A percentile compares a stretch with the other conserved stretches of the same genome.
phyloP scores from a whole-genome alignment of 1,139 yeast species.

The Cylindricascospora bacillispora region DNA sequence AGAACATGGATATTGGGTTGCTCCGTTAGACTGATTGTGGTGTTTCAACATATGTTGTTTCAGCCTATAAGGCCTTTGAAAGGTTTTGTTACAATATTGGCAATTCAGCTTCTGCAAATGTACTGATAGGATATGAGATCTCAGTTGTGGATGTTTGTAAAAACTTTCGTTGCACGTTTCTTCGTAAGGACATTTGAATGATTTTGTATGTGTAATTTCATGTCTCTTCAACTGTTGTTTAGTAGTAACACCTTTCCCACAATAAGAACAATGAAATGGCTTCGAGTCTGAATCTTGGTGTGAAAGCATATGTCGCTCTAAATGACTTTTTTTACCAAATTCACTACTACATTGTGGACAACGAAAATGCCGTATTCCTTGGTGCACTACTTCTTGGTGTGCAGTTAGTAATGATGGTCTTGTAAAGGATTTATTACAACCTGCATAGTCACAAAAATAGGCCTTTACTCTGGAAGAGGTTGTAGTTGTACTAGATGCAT shows the following conservation, averaged over 20 bases:
- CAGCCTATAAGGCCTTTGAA: constrained; percentile 48
- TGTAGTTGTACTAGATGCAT: constrained; percentile 11
- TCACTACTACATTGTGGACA: constrained; percentile 56
- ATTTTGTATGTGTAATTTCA: constrained; percentile 60
- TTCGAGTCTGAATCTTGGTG: constrained; percentile 52
- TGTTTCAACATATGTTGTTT: constrained; percentile 48
- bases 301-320: constrained; percentile 59
- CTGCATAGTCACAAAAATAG: constrained; percentile 46
- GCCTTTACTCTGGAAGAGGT: constrained; percentile 41
- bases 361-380: constrained; percentile 62
- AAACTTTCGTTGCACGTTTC: constrained; percentile 58
- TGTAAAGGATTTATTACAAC: constrained; percentile 65
- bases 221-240: constrained; percentile 76
- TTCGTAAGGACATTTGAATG: constrained; percentile 49
- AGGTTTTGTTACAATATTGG: constrained; percentile 44
- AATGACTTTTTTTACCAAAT: constrained; percentile 67
- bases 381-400: constrained; percentile 59
- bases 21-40: constrained; percentile 31
- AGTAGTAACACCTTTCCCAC: constrained; percentile 78
- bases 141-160: constrained; percentile 64
- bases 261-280: constrained; percentile 62
- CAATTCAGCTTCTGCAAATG: constrained; percentile 47
- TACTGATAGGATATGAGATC: constrained; percentile 54
- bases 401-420: constrained; percentile 77
- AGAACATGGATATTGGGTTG: constrained; percentile 41